Percentiles rank a stretch among this genome's conserved stretches.
phyloP scores from a whole-genome alignment of 805 yeast species.

The Metschnikowia vanudenii region DNA sequence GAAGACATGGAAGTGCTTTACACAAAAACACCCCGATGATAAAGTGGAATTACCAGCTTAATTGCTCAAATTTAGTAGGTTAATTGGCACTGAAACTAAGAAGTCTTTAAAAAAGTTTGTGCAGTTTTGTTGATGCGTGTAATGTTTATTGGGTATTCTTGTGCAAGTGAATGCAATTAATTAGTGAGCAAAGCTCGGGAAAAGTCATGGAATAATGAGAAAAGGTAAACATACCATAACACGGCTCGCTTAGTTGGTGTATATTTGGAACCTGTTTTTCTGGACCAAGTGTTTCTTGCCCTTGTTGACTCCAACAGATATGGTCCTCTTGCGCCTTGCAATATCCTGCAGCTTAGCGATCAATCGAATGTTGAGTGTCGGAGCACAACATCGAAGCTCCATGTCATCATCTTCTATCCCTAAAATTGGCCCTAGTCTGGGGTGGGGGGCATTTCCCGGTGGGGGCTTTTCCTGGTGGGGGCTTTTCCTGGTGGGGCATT shows the following conservation, averaged over 20 bases:
- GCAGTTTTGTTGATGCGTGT: too few relatives aligned
- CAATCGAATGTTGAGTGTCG: too few relatives aligned
- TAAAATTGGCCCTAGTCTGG: conserved; percentile 18
- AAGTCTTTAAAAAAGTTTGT: too few relatives aligned
- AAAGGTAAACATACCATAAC: too few relatives aligned
- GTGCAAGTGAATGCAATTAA: not conserved
- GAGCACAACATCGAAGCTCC: conserved; percentile 19
- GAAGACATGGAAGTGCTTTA: too few relatives aligned
- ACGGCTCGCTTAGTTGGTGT: conserved; percentile 2
- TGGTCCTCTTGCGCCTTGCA: conserved; percentile 30
- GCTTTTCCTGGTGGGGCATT: too few relatives aligned
- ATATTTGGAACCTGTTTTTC: conserved; percentile 31
- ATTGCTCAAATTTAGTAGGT: too few relatives aligned
- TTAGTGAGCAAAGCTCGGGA: not conserved
- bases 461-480: too few relatives aligned
- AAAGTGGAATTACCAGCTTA: too few relatives aligned
- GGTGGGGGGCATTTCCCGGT: conserved; percentile 24
- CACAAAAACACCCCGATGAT: too few relatives aligned
- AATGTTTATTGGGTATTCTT: conserved; percentile 9
- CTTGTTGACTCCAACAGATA: conserved; percentile 41
- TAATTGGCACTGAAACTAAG: too few relatives aligned
- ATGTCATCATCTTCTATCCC: conserved; percentile 19
- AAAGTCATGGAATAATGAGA: not conserved
- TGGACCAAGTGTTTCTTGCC: conserved; percentile 34
- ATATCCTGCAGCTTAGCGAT: conserved; percentile 22